Conservation (phyloP, 768 basidiomycete species). For the Russula virescens region DNA sequence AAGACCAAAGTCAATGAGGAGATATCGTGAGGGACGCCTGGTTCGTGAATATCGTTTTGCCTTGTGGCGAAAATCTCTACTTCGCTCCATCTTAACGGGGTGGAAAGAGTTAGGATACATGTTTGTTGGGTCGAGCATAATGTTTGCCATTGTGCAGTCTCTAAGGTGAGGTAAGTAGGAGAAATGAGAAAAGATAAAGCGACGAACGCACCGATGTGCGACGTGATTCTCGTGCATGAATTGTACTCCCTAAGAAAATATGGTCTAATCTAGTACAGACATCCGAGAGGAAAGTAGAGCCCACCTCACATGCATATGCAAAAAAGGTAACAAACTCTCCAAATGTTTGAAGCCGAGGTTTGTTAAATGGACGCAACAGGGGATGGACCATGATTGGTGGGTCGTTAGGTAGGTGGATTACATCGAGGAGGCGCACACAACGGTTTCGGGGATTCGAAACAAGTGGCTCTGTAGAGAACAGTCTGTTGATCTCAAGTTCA, state of each 20-base stretch:
- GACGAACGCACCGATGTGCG: slow-evolving; percentile 9
- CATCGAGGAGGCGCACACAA: slow-evolving; percentile 26
- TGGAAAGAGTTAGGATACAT: slow-evolving; percentile 21
- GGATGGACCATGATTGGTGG: slow-evolving; percentile 33
- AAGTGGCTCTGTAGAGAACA: slow-evolving; percentile 21
- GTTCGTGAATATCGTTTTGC: slow-evolving; percentile 26
- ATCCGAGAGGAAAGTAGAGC: neutral
- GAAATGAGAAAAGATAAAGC: too few species aligned
- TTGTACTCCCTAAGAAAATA: slow-evolving; percentile 1
- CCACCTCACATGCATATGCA: slow-evolving; percentile 34
- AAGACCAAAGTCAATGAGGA: slow-evolving; percentile 30
- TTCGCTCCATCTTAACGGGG: neutral
- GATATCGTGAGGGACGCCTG: slow-evolving; percentile 25
- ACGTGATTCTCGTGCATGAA: slow-evolving; percentile 19
- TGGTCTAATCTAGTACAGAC: neutral
- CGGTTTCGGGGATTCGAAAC: slow-evolving; percentile 28
- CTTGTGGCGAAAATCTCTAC: slow-evolving; percentile 2
- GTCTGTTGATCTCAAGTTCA: slow-evolving; percentile 8
- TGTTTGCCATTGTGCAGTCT: slow-evolving; percentile 10
- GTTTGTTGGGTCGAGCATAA: slow-evolving; percentile 18
- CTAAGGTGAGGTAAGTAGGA: neutral
- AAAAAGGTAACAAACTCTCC: slow-evolving; percentile 35
- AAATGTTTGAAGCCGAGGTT: slow-evolving; percentile 31
- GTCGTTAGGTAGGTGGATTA: slow-evolving; percentile 23
- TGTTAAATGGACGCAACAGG: slow-evolving; percentile 26